Evolutionary conservation across 345 rosid genomes (phyloP).

Genomic region (Linum lewisii): DNA sequence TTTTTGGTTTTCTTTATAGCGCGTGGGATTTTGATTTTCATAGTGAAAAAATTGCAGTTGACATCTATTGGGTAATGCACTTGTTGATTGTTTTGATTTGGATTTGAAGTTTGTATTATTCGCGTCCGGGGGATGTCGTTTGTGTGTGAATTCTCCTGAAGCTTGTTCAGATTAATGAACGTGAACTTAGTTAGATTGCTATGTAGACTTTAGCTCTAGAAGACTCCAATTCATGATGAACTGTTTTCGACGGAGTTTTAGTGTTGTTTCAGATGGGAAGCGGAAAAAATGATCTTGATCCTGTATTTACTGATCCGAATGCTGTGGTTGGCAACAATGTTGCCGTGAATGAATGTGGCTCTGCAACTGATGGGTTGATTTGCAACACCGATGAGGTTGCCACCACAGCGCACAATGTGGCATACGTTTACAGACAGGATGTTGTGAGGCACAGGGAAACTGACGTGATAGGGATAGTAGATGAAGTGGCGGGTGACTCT

Average conservation of each 20-base stretch:
- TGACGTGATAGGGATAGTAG: constrained; percentile 69
- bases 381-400: constrained; percentile 23
- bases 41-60: neutral
- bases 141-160: neutral
- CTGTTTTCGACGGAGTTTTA: neutral
- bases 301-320: constrained; percentile 19
- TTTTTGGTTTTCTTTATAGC: neutral
- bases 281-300: constrained; percentile 27
- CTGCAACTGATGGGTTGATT: constrained; percentile 15
- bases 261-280: constrained; percentile 45
- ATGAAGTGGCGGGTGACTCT: constrained; percentile 81
- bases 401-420: constrained; percentile 27
- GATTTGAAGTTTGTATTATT: neutral
- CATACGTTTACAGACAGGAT: constrained; percentile 66
- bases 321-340: constrained; percentile 14
- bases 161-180: neutral
- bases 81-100: neutral
- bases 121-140: neutral
- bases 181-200: neutral
- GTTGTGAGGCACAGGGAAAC: constrained; percentile 49
- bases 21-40: neutral
- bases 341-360: constrained; percentile 19
- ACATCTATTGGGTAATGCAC: neutral
- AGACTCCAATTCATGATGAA: neutral
- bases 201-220: neutral